Base-by-base conservation (phyloP, 345 rosid genomes). In the Pistacia vera region DNA sequence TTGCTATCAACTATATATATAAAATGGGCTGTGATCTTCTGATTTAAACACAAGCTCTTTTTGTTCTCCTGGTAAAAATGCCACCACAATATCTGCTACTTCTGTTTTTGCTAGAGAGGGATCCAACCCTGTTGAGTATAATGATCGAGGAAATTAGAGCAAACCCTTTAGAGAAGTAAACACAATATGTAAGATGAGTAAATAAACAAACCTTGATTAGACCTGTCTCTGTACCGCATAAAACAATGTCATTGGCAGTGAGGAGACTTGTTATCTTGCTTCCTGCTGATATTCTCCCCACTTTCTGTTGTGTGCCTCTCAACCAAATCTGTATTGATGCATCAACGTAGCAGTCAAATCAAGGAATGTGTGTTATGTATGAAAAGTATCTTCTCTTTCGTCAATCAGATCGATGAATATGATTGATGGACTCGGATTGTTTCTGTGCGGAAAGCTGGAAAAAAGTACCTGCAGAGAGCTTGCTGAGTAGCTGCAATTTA, bases 161-260 rank as follows among this genome's bases (percentile, higher is more conserved):
- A 71, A 18, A 6, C 12, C 16, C 25, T 5, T 35, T 58, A 63
- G 16, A 75, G 3, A 74, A 51, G 51, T 41, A 16, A 44, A 52
- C 55, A 2, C 16, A 38, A 3, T 35, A 9, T 8, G 38, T 20
- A 17, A 11, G 5, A 0, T 25, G 67, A 41, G 44, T 36, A 11
- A 54, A 59, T 33, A 56, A 54, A 70, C 80, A 58, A 49, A 95
- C 98, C 98, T 93, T 95, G 67, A 95, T 92, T 5, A 88, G 73
- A 70, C 99, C 98, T 0, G 90, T 85, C 76, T 95, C 97, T 8
- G 98, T 95, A 25, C 99, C 99, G 33, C 99, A 93, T 7, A 93
- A 48, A 35, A 95, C 86, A 3, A 80, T 64, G 70, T 93, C 98
- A 58, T 93, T 95, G 44, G 91, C 98, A 44, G 90, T 88, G 44